A percentile compares a stretch with the other conserved stretches of the same genome.
Conservation (phyloP, 139 green algal genomes). For the Coelastrella sp. region DNA sequence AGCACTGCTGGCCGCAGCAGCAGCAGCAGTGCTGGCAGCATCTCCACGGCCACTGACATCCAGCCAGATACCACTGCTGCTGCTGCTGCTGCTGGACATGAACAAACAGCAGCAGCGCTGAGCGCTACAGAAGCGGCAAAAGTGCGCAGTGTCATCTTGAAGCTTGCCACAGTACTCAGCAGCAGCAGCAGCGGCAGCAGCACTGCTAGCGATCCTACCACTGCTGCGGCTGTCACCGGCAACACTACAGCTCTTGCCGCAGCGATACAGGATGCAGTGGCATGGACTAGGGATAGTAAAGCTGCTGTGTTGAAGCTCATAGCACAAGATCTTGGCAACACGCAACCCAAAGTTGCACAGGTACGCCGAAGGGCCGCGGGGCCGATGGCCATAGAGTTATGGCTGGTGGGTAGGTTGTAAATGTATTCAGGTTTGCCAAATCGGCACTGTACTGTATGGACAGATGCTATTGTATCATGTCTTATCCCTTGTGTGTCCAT, state of each 20-base stretch:
- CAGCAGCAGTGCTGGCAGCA: neutral
- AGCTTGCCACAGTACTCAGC: neutral
- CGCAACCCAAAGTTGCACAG: neutral
- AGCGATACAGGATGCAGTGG: constrained; percentile 42
- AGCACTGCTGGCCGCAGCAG: neutral
- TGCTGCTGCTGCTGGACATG: neutral
- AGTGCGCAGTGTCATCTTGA: neutral
- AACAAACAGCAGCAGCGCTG: neutral
- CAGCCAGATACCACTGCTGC: neutral
- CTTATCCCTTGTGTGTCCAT: no score
- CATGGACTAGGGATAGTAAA: constrained; percentile 10
- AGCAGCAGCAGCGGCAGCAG: neutral
- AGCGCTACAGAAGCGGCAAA: constrained; percentile 1
- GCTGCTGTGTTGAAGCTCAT: constrained; percentile 21
- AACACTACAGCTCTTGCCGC: constrained; percentile 12
- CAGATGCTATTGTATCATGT: no score
- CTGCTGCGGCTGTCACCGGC: neutral
- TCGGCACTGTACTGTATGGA: no score
- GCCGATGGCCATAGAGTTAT: no score
- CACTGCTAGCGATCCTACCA: neutral
- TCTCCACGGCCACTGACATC: neutral
- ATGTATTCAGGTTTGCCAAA: no score
- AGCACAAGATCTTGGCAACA: neutral
- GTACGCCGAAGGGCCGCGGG: no score
- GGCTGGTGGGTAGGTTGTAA: no score